Base-by-base conservation (phyloP, 208 protist genomes). In the Acanthamoeba triangularis region DNA sequence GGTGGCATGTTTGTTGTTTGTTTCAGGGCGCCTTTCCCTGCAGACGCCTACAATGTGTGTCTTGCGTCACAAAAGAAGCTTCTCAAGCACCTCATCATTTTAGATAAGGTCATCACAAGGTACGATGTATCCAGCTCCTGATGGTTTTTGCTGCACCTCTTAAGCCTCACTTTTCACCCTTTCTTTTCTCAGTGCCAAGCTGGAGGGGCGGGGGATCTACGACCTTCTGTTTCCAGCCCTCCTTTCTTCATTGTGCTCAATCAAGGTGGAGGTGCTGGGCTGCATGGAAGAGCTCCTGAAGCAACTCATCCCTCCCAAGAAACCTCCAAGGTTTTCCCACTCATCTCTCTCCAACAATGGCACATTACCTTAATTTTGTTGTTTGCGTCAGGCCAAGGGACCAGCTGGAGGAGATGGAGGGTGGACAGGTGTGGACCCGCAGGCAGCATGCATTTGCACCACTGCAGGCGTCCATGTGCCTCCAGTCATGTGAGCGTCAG, bases 241-340 rank as follows among this genome's bases (percentile, higher is more conserved):
- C 28, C 52, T 91, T 10, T 52, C 52, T 3, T 91, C 85, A 5
- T n/a, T 91, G 85, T 56, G 65, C 20, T 49, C 52, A 5, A 74
- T 93, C 28, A 74, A 93, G 87, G n/a, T 74, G 18, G 87, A 93
- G 37, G 87, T 93, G 30, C 18, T 93, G 61, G 87, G 87, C n/a
- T 93, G 87, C 35, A 16, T 93, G 20, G 87, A 74, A 8, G 87
- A 93, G 25, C 52, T 93, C 61, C 52, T 74, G 10, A 93, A 93
- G 28, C 76, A 85, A 37, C 76, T 85, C 47, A 33, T 37, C 25
- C 4, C 18, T 11, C 10, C 76, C 35, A 20, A 30, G 33, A 82
- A 37, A 47, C n/a, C 76, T 7, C 76, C 3, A 14, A 85, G 76
- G 76, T 85, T n/a, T 25, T n/a, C n/a, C n/a, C 30, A 5, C 14